phyloP scores from a whole-genome alignment of 1,139 yeast genomes.

The Sugiyamaella paludigena region DNA sequence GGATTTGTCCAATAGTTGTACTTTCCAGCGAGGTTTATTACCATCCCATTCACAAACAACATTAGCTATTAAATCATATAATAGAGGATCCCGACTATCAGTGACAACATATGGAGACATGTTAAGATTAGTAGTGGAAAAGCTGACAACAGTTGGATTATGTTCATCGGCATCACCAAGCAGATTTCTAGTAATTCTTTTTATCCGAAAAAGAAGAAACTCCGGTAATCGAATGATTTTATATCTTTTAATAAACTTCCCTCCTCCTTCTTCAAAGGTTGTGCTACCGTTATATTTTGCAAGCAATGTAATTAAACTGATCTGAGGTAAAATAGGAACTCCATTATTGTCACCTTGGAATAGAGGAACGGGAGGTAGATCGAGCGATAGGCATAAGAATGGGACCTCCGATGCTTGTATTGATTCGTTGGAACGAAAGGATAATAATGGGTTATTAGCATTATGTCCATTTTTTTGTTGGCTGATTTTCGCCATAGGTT shows the following conservation, averaged over 20 bases:
- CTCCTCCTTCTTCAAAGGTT: constrained; percentile 28
- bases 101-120: constrained; percentile 39
- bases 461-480: no score
- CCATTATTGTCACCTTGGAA: constrained; percentile 45
- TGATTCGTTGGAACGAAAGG: constrained; percentile 2
- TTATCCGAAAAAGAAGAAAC: constrained; percentile 54
- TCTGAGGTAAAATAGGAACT: constrained; percentile 51
- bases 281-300: constrained; percentile 45
- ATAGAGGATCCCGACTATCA: constrained; percentile 18
- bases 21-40: constrained; percentile 44
- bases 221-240: constrained; percentile 50
- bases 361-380: constrained; percentile 57
- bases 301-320: constrained; percentile 48
- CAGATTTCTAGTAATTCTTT: constrained; percentile 46
- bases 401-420: constrained; percentile 35
- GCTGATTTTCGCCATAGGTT: constrained; percentile 17
- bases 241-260: constrained; percentile 42
- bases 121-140: constrained; percentile 47
- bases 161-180: constrained; percentile 41
- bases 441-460: background rate
- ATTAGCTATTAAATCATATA: constrained; percentile 52
- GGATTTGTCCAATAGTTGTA: constrained; percentile 48
- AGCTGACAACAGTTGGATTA: constrained; percentile 65
- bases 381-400: constrained; percentile 60
- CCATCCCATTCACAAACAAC: constrained; percentile 46